Percentiles rank a stretch among this genome's conserved stretches.
Evolutionary conservation across 345 rosid genomes (phyloP).

Genomic region (Arabis hirsuta): DNA sequence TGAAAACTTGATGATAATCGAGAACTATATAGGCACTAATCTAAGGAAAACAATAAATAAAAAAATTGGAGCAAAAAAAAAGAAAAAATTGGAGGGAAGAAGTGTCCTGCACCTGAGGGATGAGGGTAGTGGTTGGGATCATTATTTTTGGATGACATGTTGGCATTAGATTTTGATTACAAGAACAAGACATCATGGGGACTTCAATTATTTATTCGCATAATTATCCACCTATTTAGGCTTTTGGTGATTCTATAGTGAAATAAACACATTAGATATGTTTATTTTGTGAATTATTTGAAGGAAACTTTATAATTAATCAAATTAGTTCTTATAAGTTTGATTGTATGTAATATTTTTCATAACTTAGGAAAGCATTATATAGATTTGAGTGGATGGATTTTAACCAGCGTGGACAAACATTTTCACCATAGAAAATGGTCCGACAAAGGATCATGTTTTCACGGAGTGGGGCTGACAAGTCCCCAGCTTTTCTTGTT

Average conservation of each 20-base stretch:
- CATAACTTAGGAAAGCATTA: neutral
- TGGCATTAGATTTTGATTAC: neutral
- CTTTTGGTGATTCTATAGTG: neutral
- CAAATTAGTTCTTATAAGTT: neutral
- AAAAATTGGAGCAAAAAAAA: neutral
- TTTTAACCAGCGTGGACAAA: conserved; percentile 30
- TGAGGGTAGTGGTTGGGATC: neutral
- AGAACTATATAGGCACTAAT: neutral
- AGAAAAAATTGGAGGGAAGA: neutral
- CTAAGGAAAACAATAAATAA: neutral
- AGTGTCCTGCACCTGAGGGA: conserved; percentile 1
- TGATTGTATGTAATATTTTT: neutral
- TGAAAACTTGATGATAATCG: neutral
- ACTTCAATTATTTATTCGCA: neutral
- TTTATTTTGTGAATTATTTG: neutral
- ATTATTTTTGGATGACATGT: neutral
- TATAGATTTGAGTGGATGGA: conserved; percentile 20
- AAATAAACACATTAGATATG: neutral
- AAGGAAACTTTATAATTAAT: neutral
- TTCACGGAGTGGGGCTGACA: conserved; percentile 27
- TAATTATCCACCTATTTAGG: too few species aligned
- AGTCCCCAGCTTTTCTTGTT: conserved; percentile 5
- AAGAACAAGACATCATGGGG: neutral
- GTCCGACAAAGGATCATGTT: conserved; percentile 36
- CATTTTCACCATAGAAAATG: conserved; percentile 31